Conservation (phyloP, 148 eudicot species). For the Polygonum maritimum region DNA sequence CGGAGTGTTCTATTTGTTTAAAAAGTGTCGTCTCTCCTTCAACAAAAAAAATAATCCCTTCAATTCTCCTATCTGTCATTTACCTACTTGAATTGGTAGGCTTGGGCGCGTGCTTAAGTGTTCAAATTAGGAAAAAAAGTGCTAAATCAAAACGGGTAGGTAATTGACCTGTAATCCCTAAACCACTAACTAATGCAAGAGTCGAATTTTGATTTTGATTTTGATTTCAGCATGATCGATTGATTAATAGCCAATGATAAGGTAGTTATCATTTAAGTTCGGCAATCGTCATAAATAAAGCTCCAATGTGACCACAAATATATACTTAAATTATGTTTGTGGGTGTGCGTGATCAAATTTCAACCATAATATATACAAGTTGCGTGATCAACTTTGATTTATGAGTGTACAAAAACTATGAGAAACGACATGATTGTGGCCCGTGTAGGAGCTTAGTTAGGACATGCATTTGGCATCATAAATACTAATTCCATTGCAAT, state of each 20-base stretch:
- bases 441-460: too few species aligned
- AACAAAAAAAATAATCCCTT: too few species aligned
- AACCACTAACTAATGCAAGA: not conserved
- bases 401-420: not conserved
- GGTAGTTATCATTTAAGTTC: not conserved
- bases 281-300: not conserved
- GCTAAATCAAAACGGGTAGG: not conserved
- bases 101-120: not conserved
- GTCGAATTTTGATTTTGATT: not conserved
- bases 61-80: too few species aligned
- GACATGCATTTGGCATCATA: too few species aligned
- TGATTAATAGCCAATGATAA: not conserved
- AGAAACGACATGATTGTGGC: not conserved
- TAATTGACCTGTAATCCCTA: not conserved
- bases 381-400: not conserved
- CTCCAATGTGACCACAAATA: not conserved
- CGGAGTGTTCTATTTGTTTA: too few species aligned
- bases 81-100: not conserved
- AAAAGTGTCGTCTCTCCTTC: too few species aligned
- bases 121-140: not conserved
- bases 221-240: not conserved
- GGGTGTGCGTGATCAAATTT: too few species aligned
- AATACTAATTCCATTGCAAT: too few species aligned
- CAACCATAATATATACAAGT: not conserved
- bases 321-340: not conserved